Evolutionary conservation across 2,329 filamentous ascomycete genomes (phyloP), one percentile per base, ranked within the genome.

Genomic region (Diaporthe eres): DNA sequence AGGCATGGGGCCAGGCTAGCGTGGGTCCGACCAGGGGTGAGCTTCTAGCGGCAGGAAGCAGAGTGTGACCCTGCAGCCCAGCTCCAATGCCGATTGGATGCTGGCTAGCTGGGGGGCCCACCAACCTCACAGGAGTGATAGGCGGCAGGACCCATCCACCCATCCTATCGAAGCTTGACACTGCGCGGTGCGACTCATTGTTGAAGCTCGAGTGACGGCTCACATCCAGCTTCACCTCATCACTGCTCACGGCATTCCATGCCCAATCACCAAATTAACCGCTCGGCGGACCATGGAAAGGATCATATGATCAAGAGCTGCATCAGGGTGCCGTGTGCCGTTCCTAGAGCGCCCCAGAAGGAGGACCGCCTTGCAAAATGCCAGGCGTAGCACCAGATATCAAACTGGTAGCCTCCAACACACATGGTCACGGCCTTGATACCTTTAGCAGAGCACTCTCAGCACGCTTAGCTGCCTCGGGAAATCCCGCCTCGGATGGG

Each of bases 341-440:
- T 19, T 49, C 44, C 9, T 19, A 51, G 15, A 51, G 63, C 44
- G n/a, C 1, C 63, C 63, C 42, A 37, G 28, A 9, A 65, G 47
- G 8, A 31, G 42, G 15, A 28, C 28, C 22, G n/a, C 28, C 22
- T 67, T 8, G 25, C 61, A 44, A 57, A 15, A 77, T 77, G 76
- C 67, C 71, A 19, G 53, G 63, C 25, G 60, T 39, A 9, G 57
- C 65, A 60, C 74, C 76, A 55, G 57, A 77, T 7, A 42, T 77
- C n/a, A 67, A 25, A 15, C 53, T 77, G 57, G 58, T 77, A 49
- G 76, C 76, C 42, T 37, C 34, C 17, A 75, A 61, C 57, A 47
- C 53, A 9, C 58, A 71, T 58, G 28, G 19, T 25, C 53, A 37
- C 22, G 31, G 25, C 12, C 42, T 44, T 4, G 37, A 57, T 12